These are phyloP conservation scores for Lentinula sp. DNA, from an alignment of 768 basidiomycete species.

Conservation along the genomic window DNA sequence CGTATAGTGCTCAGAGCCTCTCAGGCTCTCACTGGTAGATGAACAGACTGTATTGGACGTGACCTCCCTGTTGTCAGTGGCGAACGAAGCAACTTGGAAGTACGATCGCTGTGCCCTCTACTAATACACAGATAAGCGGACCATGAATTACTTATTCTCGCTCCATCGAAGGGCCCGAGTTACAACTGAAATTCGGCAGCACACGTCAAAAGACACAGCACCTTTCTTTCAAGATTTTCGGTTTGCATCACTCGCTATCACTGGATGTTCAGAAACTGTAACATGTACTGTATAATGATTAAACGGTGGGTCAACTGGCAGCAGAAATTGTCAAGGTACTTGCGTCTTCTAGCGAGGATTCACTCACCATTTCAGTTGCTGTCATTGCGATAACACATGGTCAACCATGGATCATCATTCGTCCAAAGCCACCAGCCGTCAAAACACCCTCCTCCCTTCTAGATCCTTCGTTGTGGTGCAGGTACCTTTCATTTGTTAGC, in stretches of 20 bases:
- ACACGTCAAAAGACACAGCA: background rate
- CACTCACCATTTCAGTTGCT: background rate
- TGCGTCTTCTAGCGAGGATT: constrained; percentile 4
- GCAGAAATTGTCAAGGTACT: background rate
- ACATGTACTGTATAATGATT: background rate
- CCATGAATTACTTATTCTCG: background rate
- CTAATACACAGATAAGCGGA: background rate
- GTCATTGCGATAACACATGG: background rate
- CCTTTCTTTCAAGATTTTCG: background rate
- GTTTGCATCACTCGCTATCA: background rate
- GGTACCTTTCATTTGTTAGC: constrained; percentile 4
- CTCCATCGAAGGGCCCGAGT: constrained; percentile 1
- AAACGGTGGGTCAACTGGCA: background rate
- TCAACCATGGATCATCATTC: background rate
- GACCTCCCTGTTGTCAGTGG: background rate
- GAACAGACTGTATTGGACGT: background rate
- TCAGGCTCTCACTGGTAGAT: constrained; percentile 2
- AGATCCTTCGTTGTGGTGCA: background rate
- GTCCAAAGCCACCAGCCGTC: background rate
- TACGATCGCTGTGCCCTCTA: background rate
- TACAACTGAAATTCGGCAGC: background rate
- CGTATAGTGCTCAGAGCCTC: background rate
- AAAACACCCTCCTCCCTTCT: background rate
- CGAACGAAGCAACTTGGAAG: background rate
- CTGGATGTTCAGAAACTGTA: background rate